These are phyloP conservation scores for Penicillium malachiteum DNA, from an alignment of 495 filamentous ascomycete genomes.

Conservation along the genomic window DNA sequence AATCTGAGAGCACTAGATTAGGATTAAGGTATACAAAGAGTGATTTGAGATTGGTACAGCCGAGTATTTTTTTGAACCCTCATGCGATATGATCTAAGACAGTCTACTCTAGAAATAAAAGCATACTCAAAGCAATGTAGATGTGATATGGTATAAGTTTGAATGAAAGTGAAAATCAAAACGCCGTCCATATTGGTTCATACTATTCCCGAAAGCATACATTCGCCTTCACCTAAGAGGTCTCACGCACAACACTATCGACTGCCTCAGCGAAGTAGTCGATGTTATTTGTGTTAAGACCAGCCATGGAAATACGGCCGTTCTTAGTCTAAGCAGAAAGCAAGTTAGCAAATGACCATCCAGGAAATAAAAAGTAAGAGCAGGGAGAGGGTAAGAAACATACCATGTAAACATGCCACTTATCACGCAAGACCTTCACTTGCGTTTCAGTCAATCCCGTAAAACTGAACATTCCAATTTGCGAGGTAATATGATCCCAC, in stretches of 20 bases:
- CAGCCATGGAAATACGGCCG: slow-evolving; percentile 94
- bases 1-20: slow-evolving; percentile 2
- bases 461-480: slow-evolving; percentile 99
- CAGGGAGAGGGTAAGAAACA: slow-evolving; percentile 8
- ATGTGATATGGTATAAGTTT: neutral
- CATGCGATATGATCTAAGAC: no score
- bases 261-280: slow-evolving; percentile 90
- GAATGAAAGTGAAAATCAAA: neutral
- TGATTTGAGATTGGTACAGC: no score
- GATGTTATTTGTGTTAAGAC: slow-evolving; percentile 85
- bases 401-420: slow-evolving; percentile 89
- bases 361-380: neutral
- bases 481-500: slow-evolving; percentile 96
- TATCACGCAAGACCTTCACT: slow-evolving; percentile 73
- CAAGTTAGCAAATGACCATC: neutral
- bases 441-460: slow-evolving; percentile 86
- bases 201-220: no score
- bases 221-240: slow-evolving; percentile 17
- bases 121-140: neutral
- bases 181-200: neutral
- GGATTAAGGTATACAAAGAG: no score
- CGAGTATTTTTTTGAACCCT: no score
- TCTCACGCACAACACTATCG: slow-evolving; percentile 78
- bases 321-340: slow-evolving; percentile 72
- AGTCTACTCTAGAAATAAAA: no score